Conservation (phyloP, 257 asterid genomes). For the Lithospermum erythrorhizon region DNA sequence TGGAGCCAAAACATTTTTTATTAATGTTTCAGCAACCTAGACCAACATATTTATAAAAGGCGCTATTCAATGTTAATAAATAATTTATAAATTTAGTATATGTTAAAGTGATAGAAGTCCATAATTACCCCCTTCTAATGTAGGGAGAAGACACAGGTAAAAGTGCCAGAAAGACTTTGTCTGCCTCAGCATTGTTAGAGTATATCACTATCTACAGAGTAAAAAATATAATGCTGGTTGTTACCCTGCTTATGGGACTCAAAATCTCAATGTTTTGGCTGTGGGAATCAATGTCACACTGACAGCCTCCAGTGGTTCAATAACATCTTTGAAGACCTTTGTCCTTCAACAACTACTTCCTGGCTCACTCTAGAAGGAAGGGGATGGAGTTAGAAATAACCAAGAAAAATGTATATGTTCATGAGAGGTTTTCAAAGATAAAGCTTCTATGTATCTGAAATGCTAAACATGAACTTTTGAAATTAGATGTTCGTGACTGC, state of each 20-base stretch:
- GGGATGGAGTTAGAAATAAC: neutral
- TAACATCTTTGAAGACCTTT: constrained; percentile 94
- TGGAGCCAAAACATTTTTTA: constrained; percentile 66
- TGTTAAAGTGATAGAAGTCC: no score
- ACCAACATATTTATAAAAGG: neutral
- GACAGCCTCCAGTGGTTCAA: constrained; percentile 90
- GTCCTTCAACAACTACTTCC: constrained; percentile 86
- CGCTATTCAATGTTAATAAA: no score
- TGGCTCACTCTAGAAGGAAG: constrained; percentile 17
- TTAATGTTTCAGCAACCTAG: constrained; percentile 73
- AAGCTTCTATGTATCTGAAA: neutral
- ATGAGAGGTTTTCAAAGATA: neutral
- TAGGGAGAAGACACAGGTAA: neutral
- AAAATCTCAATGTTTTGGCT: constrained; percentile 66
- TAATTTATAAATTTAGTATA: no score
- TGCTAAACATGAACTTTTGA: neutral
- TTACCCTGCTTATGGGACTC: constrained; percentile 81
- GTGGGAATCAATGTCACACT: constrained; percentile 76
- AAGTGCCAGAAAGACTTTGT: no score
- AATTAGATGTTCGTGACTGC: constrained; percentile 43
- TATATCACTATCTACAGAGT: no score
- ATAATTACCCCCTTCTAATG: neutral
- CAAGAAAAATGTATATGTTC: constrained; percentile 3
- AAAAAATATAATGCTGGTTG: constrained; percentile 1
- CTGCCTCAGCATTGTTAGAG: no score